Conservation (phyloP, 352 stramenopile species). For the Globisporangium sylvaticum region DNA sequence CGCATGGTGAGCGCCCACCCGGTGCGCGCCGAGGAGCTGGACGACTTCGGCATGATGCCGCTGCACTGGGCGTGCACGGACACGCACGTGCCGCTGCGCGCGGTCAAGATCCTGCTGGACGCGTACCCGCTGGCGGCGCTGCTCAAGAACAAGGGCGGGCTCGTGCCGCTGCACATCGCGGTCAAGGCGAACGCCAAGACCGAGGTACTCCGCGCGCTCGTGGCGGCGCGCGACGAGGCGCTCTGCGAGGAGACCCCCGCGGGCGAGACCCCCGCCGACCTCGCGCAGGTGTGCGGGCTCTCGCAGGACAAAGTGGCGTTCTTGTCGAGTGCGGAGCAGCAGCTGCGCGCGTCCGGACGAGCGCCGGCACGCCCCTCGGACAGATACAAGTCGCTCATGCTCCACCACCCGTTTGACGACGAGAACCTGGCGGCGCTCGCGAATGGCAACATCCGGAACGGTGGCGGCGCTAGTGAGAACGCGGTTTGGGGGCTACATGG, state of each 20-base stretch:
- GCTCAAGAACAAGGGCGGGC: conserved; percentile 73
- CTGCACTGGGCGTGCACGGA: conserved; percentile 85
- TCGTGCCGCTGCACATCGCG: conserved; percentile 79
- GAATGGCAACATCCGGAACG: background rate
- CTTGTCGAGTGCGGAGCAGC: conserved; percentile 37
- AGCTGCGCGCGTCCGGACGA: conserved; percentile 38
- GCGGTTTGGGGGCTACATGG: conserved; percentile 5
- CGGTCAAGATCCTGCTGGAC: conserved; percentile 66
- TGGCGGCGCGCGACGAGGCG: conserved; percentile 37
- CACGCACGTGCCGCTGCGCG: conserved; percentile 58
- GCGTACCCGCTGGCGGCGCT: conserved; percentile 43
- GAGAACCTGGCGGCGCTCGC: conserved; percentile 4
- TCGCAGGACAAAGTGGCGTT: conserved; percentile 47
- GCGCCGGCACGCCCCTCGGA: conserved; percentile 42
- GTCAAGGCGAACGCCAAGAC: conserved; percentile 71
- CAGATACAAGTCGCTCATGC: conserved; percentile 39
- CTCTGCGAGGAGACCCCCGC: conserved; percentile 67
- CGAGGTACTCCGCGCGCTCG: conserved; percentile 58
- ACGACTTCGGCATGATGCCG: conserved; percentile 87
- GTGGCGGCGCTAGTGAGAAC: background rate
- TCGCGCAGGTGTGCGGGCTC: conserved; percentile 51
- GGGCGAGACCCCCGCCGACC: conserved; percentile 65
- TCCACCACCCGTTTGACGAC: background rate
- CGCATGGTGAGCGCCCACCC: conserved; percentile 45
- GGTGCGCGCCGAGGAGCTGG: conserved; percentile 61